Base-by-base conservation (phyloP, 805 yeast genomes). In the Barnettozyma salicaria region DNA sequence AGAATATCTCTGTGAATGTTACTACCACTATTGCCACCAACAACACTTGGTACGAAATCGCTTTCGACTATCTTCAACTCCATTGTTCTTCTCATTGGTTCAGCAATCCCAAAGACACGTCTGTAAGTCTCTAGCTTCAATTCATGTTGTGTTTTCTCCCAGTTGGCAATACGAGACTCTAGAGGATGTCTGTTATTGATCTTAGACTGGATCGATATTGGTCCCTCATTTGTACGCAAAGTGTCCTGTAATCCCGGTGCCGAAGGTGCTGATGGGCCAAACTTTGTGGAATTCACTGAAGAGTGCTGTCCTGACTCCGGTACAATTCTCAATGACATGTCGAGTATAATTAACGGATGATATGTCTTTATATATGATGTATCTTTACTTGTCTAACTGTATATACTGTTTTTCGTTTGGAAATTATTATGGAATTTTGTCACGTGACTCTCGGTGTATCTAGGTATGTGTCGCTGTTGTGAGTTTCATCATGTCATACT, bases 11-110 rank as follows among this genome's bases (percentile, higher is more conserved):
- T 72, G 55, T 86, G 95, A 42, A 86, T 40, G 41, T 72, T 67
- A 30, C 70, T 64, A 6, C 75, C 50, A 14, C 23, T 21, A 21
- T 19, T 21, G 6, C 78, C 81, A 11, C 87, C 87, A 10, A 78
- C 60, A 5, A 70, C 58, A 22, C 62, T 54, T 6, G 96, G 96
- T 43, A 69, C 76, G 59, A 78, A 78, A 41, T 83, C 87, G 11
- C 84, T 74, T 31, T 76, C 74, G 4, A 90, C 81, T 19, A 90
- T 72, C 39, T 76, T 67, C 54, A 85, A 64, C 52, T 92, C 98
- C 96, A 92, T 88, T 22, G 80, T 77, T 54, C 97, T 73, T 55
- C 80, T 80, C 59, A 90, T 82, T 7, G 98, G 97, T 53, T 85
- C 97, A 9, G 92, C 96, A 32, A 90, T 77, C 12, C 98, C 98